These are phyloP conservation scores for Paramecium caudatum DNA, from an alignment of 73 alveolate species.

Conservation along the genomic window DNA sequence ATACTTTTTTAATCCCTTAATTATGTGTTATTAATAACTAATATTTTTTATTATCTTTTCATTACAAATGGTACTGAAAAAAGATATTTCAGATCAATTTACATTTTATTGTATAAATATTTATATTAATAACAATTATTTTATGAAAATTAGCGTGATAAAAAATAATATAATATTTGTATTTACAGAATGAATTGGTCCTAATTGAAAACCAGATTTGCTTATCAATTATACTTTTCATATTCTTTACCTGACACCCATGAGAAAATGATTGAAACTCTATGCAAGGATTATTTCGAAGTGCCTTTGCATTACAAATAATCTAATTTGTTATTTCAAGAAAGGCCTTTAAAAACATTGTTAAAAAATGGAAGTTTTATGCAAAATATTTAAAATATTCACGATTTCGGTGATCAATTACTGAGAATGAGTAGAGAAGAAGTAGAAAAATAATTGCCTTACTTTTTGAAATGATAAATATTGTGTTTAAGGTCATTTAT, in stretches of 20 bases:
- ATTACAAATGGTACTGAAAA: too few species aligned
- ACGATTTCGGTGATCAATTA: slow-evolving; percentile 55
- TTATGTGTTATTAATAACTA: too few species aligned
- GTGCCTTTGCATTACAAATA: slow-evolving; percentile 16
- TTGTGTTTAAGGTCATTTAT: too few species aligned
- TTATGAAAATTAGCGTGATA: too few species aligned
- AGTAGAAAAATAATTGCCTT: slow-evolving; percentile 24
- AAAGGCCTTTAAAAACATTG: neutral
- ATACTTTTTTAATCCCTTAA: too few species aligned
- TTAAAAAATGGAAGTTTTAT: neutral
- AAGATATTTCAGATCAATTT: too few species aligned
- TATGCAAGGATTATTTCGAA: slow-evolving; percentile 13
- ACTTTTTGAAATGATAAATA: neutral
- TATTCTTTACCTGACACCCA: slow-evolving; percentile 52
- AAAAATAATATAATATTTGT: too few species aligned
- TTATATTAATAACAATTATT: too few species aligned
- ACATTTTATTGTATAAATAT: too few species aligned
- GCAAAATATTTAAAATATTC: neutral
- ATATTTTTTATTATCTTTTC: too few species aligned
- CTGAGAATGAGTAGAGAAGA: slow-evolving; percentile 25
- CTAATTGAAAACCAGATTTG: slow-evolving; percentile 2
- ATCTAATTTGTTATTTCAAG: neutral
- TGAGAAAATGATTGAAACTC: slow-evolving; percentile 36
- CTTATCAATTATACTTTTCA: slow-evolving; percentile 20
- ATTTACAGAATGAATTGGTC: slow-evolving; percentile 29